Conservation (phyloP, 2,329 filamentous ascomycete species). For the Penicillium griseofulvum region DNA sequence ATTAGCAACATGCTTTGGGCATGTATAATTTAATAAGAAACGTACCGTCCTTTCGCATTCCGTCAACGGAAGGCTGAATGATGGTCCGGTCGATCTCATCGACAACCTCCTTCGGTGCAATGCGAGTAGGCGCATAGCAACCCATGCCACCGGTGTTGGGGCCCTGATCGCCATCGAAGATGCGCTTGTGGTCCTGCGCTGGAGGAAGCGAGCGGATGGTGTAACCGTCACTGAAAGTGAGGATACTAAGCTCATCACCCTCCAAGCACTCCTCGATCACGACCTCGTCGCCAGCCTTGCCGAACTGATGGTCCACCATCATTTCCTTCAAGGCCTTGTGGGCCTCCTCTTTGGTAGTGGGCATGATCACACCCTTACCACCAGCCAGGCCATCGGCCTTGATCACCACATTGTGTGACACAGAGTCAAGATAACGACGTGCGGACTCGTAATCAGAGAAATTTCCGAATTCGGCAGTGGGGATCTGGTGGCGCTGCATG, state of each 20-base stretch:
- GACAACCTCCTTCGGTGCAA: conserved; percentile 72
- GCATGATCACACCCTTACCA: conserved; percentile 93
- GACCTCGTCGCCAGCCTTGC: conserved; percentile 80
- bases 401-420: conserved; percentile 78
- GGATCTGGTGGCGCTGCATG: conserved; percentile 86
- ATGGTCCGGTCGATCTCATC: conserved; percentile 76
- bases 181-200: conserved; percentile 95
- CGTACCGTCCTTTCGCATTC: conserved; percentile 74
- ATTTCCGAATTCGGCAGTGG: conserved; percentile 87
- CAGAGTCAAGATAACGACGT: conserved; percentile 67
- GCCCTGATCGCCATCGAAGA: conserved; percentile 83
- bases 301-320: conserved; percentile 86
- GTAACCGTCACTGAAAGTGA: conserved; percentile 88
- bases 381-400: conserved; percentile 90
- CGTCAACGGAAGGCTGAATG: conserved; percentile 83
- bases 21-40: conserved; percentile 61
- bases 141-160: conserved; percentile 98
- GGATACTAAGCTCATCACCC: conserved; percentile 86
- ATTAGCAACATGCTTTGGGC: conserved; percentile 57
- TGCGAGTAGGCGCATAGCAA: conserved; percentile 87
- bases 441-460: conserved; percentile 76
- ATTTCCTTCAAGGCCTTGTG: conserved; percentile 79
- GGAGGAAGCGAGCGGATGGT: conserved; percentile 80
- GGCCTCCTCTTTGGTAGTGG: conserved; percentile 76
- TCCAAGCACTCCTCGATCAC: conserved; percentile 93